Conservation (phyloP, 164 flowering plant species). For the Saururus chinensis region DNA sequence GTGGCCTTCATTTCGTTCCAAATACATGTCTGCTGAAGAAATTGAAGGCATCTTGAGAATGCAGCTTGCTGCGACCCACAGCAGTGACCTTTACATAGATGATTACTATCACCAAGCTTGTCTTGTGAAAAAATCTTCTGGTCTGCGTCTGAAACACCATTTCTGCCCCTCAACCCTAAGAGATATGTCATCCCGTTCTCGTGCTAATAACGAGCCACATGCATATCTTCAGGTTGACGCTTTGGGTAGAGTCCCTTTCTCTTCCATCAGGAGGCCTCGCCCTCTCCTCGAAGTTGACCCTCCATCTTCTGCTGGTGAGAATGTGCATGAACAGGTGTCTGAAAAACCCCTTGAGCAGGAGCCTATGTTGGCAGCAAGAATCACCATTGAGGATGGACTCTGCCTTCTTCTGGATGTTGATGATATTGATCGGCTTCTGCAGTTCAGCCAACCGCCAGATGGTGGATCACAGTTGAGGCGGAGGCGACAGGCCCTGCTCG, state of each 20-base stretch:
- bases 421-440: slow-evolving; percentile 75
- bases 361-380: slow-evolving; percentile 94
- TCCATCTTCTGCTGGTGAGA: slow-evolving; percentile 29
- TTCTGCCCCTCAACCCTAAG: slow-evolving; percentile 68
- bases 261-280: slow-evolving; percentile 76
- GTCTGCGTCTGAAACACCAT: slow-evolving; percentile 45
- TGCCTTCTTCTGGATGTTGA: slow-evolving; percentile 84
- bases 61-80: slow-evolving; percentile 84
- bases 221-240: slow-evolving; percentile 60
- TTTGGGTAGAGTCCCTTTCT: slow-evolving; percentile 61
- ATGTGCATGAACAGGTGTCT: slow-evolving; percentile 30
- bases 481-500: slow-evolving; percentile 55
- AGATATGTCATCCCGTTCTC: slow-evolving; percentile 63
- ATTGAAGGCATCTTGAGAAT: slow-evolving; percentile 78
- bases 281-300: slow-evolving; percentile 85
- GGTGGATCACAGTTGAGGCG: slow-evolving; percentile 66
- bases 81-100: slow-evolving; percentile 80
- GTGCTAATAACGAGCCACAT: slow-evolving; percentile 52
- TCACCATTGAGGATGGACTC: slow-evolving; percentile 76
- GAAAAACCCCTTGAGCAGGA: slow-evolving; percentile 90
- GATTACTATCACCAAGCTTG: slow-evolving; percentile 93
- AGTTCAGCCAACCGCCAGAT: slow-evolving; percentile 66
- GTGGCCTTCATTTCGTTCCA: slow-evolving; percentile 60
- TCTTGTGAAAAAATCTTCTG: slow-evolving; percentile 62
- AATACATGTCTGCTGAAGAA: slow-evolving; percentile 84